Percentiles rank a stretch among this genome's conserved stretches.
Conservation (phyloP, 1,284 basidiomycete species). For the Hymenochaete sp. region DNA sequence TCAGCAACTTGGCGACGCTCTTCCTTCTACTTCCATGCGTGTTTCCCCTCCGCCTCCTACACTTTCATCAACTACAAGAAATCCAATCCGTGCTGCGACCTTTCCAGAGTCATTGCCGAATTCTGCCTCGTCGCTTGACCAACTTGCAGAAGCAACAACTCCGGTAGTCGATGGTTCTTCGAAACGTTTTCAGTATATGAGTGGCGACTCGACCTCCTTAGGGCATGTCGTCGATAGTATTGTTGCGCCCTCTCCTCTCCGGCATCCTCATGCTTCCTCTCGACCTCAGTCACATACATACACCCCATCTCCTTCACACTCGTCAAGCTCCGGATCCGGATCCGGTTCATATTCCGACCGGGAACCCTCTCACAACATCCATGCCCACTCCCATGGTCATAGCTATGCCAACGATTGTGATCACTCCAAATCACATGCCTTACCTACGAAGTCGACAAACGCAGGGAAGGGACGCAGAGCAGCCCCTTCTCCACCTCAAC, state of each 20-base stretch:
- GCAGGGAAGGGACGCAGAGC: slow-evolving; percentile 27
- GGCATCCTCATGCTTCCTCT: background rate
- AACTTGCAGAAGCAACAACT: slow-evolving; percentile 19
- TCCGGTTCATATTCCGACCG: too few relatives aligned
- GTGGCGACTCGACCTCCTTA: slow-evolving; percentile 1
- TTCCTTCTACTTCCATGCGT: slow-evolving; percentile 12
- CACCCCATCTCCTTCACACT: too few relatives aligned
- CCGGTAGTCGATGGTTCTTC: background rate
- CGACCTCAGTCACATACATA: slow-evolving; percentile 2
- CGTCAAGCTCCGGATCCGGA: too few relatives aligned
- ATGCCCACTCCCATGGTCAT: slow-evolving; percentile 10
- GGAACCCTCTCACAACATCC: too few relatives aligned
- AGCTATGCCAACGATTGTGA: slow-evolving; percentile 3
- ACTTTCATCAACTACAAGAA: background rate
- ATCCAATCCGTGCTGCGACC: slow-evolving; percentile 9
- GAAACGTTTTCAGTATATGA: too few relatives aligned
- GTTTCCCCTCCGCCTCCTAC: background rate
- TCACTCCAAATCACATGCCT: background rate
- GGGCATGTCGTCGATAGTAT: slow-evolving; percentile 7
- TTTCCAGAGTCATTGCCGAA: slow-evolving; percentile 15
- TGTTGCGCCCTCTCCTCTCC: slow-evolving; percentile 13
- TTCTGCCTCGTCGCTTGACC: slow-evolving; percentile 16
- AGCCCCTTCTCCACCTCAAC: slow-evolving; percentile 46
- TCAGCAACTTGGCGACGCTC: slow-evolving; percentile 33
- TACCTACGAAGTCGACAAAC: slow-evolving; percentile 20